Conservation (phyloP, 352 stramenopile genomes). For the Phytopythium chamaehyphon region DNA sequence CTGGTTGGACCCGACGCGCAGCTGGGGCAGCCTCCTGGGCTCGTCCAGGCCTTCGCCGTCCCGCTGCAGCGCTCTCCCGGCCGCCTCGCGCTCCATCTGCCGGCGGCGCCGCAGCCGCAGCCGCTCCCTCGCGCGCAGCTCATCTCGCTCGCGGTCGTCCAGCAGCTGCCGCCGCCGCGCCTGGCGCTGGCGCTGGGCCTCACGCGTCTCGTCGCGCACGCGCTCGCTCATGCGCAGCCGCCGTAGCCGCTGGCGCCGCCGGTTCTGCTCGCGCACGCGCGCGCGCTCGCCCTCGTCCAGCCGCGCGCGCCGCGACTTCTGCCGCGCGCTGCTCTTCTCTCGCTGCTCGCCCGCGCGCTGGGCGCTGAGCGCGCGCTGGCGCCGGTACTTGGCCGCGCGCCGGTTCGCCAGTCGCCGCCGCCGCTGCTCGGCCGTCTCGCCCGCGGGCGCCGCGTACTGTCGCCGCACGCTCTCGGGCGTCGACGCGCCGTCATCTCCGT, state of each 20-base stretch:
- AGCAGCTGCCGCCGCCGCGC: constrained; percentile 35
- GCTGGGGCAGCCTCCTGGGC: constrained; percentile 14
- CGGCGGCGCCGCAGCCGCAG: constrained; percentile 37
- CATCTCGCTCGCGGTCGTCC: constrained; percentile 31
- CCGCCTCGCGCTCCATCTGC: constrained; percentile 14
- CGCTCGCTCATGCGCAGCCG: constrained; percentile 39
- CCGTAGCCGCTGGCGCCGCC: constrained; percentile 45
- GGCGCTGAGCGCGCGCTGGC: constrained; percentile 21
- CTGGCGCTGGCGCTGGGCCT: constrained; percentile 42
- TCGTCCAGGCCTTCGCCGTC: constrained; percentile 15
- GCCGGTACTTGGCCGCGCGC: constrained; percentile 67
- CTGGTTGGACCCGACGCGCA: constrained; percentile 14
- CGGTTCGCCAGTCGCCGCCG: constrained; percentile 49
- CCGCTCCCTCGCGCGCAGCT: constrained; percentile 41
- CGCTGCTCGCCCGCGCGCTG: constrained; percentile 23
- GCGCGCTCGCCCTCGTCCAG: constrained; percentile 33
- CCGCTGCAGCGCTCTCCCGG: constrained; percentile 7
- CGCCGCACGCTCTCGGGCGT: constrained; percentile 47
- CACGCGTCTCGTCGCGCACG: constrained; percentile 26
- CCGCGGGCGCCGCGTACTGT: constrained; percentile 37
- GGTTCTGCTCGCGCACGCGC: constrained; percentile 57
- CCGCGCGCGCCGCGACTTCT: constrained; percentile 40
- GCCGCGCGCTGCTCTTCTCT: constrained; percentile 35
- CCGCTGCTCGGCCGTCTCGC: constrained; percentile 44
- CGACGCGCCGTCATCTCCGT: constrained; percentile 17